Evolutionary conservation across 1,284 basidiomycete genomes (phyloP).

Genomic region (Ceraceosorus guamensis): DNA sequence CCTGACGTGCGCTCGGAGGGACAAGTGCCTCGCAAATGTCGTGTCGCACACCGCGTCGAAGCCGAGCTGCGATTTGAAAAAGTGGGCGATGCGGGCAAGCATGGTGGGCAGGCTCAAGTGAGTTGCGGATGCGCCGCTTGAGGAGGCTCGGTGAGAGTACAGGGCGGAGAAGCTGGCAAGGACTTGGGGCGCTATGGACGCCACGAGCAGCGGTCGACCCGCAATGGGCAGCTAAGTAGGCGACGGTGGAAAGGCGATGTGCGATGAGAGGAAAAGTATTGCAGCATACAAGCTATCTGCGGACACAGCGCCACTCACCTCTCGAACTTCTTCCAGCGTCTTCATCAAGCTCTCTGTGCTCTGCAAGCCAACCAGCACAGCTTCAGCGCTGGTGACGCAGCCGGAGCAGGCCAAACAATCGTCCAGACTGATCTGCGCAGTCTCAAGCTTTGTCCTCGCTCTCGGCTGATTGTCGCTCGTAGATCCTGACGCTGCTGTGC

Average conservation of each 20-base stretch:
- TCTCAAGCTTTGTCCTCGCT: conserved; percentile 37
- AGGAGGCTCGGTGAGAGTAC: conserved; percentile 37
- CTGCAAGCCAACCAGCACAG: conserved; percentile 91
- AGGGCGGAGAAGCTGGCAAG: conserved; percentile 64
- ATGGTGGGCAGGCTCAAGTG: conserved; percentile 12
- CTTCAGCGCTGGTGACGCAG: conserved; percentile 96
- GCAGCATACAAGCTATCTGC: not conserved
- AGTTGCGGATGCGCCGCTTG: conserved; percentile 21
- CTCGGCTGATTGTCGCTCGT: conserved; percentile 36
- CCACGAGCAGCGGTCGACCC: conserved; percentile 22
- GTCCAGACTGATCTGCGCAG: conserved; percentile 85
- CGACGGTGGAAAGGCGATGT: not conserved
- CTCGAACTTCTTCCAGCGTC: conserved; percentile 16
- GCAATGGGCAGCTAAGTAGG: not conserved
- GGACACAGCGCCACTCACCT: not conserved
- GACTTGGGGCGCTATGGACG: conserved; percentile 66
- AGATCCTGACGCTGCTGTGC: conserved; percentile 9
- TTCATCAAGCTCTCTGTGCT: conserved; percentile 82
- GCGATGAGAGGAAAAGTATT: not conserved
- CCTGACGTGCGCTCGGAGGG: conserved; percentile 68
- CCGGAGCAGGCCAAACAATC: conserved; percentile 93
- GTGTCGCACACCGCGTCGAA: conserved; percentile 81
- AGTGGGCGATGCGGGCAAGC: conserved; percentile 54
- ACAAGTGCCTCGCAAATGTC: conserved; percentile 83
- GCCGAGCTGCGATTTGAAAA: conserved; percentile 52